A percentile compares a stretch with the other conserved stretches of the same genome.
Conservation (phyloP, 306 rosid species). For the Trifolium fragiferum region DNA sequence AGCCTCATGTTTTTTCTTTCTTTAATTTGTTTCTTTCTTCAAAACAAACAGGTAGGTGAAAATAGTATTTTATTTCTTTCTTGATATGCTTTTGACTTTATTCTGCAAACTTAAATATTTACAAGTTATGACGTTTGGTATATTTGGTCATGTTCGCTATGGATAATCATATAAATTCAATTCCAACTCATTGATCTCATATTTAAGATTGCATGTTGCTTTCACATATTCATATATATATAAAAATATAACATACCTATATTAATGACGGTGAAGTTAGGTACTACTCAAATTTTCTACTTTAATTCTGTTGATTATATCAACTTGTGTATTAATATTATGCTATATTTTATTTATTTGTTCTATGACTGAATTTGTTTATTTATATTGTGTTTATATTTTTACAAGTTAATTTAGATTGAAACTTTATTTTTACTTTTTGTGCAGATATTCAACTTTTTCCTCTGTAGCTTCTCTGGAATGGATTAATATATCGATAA, state of each 20-base stretch:
- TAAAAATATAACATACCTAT: background rate
- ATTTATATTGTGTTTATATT: background rate
- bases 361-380: constrained; percentile 20
- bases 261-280: background rate
- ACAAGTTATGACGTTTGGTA: background rate
- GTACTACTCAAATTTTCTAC: background rate
- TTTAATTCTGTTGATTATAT: too few species aligned
- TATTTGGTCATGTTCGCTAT: background rate
- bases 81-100: constrained; percentile 32
- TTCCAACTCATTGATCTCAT: background rate
- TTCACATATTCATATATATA: background rate
- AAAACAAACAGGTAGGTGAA: background rate
- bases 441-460: constrained; percentile 37
- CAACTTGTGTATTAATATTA: background rate
- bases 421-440: background rate
- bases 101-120: background rate
- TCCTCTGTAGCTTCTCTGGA: constrained; percentile 18
- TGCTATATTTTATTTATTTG: too few species aligned
- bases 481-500: constrained; percentile 6
- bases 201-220: background rate
- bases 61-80: background rate
- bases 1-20: background rate
- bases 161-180: background rate
- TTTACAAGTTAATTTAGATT: background rate
- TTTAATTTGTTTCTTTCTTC: constrained; percentile 5